Conservation (phyloP, 257 asterid species). For the Paulownia fortunei region DNA sequence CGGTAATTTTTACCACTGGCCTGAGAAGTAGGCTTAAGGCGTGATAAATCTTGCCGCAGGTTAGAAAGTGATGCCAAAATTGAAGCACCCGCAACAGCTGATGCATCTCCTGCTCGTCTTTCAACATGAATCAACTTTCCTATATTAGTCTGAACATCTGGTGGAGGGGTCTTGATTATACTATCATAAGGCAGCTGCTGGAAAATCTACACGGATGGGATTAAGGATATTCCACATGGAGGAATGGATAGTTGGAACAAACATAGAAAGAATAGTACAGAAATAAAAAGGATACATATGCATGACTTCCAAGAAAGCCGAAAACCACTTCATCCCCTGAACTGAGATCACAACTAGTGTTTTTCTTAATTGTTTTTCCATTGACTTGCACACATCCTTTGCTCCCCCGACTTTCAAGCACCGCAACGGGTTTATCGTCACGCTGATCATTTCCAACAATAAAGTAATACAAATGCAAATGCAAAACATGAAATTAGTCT, state of each 20-base stretch:
- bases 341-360: conserved; percentile 53
- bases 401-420: conserved; percentile 80
- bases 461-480: conserved; percentile 32
- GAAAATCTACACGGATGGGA: conserved; percentile 58
- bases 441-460: conserved; percentile 57
- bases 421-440: conserved; percentile 65
- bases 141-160: conserved; percentile 64
- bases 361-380: conserved; percentile 74
- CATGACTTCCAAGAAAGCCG: conserved; percentile 72
- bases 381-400: conserved; percentile 83
- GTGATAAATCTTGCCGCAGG: conserved; percentile 63
- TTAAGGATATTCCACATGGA: conserved; percentile 52
- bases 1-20: conserved; percentile 55
- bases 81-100: conserved; percentile 91
- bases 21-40: conserved; percentile 64
- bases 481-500: conserved; percentile 31
- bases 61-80: conserved; percentile 89
- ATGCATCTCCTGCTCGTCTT: conserved; percentile 82
- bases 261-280: conserved; percentile 16
- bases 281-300: conserved; percentile 75
- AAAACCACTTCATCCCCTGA: conserved; percentile 93
- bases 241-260: conserved; percentile 20
- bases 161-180: conserved; percentile 64
- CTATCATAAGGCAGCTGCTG: conserved; percentile 68
- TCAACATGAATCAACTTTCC: conserved; percentile 65